Evolutionary conservation across 2,329 filamentous ascomycete species (phyloP).

Genomic region (Exophiala sideris): DNA sequence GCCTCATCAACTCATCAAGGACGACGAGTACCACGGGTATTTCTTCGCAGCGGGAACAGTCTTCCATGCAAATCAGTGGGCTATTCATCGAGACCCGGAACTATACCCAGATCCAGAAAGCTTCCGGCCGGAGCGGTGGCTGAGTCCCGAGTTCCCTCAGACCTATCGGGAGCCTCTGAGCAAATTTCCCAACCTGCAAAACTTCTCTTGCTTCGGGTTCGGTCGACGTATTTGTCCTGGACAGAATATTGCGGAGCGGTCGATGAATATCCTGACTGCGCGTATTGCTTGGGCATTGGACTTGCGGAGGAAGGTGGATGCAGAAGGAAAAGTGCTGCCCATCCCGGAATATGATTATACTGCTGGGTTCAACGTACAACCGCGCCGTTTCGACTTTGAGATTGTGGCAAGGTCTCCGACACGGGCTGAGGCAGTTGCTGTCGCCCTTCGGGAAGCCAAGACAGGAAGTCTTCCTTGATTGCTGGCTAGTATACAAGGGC

Average conservation of each 20-base stretch:
- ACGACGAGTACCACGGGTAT: slow-evolving; percentile 36
- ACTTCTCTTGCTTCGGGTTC: slow-evolving; percentile 23
- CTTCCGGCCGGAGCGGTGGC: slow-evolving; percentile 27
- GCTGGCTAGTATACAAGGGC: too few species aligned
- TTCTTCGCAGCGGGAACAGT: slow-evolving; percentile 48
- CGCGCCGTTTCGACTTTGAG: neutral
- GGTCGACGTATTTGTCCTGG: slow-evolving; percentile 26
- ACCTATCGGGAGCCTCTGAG: slow-evolving; percentile 25
- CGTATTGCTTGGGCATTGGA: slow-evolving; percentile 53
- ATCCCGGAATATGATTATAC: neutral
- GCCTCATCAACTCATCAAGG: slow-evolving; percentile 22
- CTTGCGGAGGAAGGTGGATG: neutral
- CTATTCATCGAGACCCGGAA: slow-evolving; percentile 24
- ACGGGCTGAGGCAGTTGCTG: too few species aligned
- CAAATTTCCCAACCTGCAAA: slow-evolving; percentile 22
- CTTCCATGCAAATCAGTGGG: slow-evolving; percentile 43
- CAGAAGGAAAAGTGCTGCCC: too few species aligned
- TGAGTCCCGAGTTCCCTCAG: slow-evolving; percentile 17
- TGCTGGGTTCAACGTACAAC: neutral
- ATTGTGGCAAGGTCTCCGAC: too few species aligned
- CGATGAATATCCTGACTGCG: slow-evolving; percentile 52
- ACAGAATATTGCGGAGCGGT: slow-evolving; percentile 26
- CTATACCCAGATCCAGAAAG: slow-evolving; percentile 26
- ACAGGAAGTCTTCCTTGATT: too few species aligned
- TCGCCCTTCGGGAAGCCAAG: too few species aligned